phyloP scores from a whole-genome alignment of 2,329 filamentous ascomycete species.

The Coleophoma crateriformis region DNA sequence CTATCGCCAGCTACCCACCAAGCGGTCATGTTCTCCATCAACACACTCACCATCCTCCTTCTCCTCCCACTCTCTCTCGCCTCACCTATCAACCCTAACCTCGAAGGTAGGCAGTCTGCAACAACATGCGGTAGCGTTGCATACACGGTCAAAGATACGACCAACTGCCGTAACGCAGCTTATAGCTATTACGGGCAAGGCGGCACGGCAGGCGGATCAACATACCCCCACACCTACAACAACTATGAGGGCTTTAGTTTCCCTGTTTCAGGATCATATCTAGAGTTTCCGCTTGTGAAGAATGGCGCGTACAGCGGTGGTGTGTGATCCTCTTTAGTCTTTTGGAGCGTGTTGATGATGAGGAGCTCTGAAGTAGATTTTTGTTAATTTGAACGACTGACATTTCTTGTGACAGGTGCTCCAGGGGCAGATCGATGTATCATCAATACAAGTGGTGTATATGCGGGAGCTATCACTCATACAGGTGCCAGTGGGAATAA shows the following conservation, averaged over 20 bases:
- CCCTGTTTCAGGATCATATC: slow-evolving; percentile 48
- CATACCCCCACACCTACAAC: slow-evolving; percentile 52
- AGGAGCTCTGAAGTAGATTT: neutral
- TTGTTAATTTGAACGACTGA: neutral
- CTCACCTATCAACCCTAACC: neutral
- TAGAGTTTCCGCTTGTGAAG: slow-evolving; percentile 56
- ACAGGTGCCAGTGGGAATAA: slow-evolving; percentile 62
- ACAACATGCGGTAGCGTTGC: neutral
- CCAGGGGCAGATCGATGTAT: slow-evolving; percentile 64
- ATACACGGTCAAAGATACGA: neutral
- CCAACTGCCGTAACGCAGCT: slow-evolving; percentile 22
- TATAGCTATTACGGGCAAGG: slow-evolving; percentile 42
- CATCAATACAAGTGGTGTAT: slow-evolving; percentile 49
- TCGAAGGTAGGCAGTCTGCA: neutral
- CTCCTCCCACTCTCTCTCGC: neutral
- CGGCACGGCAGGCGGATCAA: slow-evolving; percentile 31
- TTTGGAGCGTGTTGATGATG: slow-evolving; percentile 3
- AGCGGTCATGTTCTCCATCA: too few species aligned
- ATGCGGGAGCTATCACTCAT: slow-evolving; percentile 64
- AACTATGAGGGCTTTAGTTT: slow-evolving; percentile 60
- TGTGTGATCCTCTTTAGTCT: slow-evolving; percentile 24
- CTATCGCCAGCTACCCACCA: too few species aligned
- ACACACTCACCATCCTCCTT: neutral
- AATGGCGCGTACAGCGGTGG: slow-evolving; percentile 46
- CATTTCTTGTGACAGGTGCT: slow-evolving; percentile 34